These are phyloP conservation scores for Penicillium paneum DNA, from an alignment of 2,329 filamentous ascomycete genomes.

Conservation along the genomic window DNA sequence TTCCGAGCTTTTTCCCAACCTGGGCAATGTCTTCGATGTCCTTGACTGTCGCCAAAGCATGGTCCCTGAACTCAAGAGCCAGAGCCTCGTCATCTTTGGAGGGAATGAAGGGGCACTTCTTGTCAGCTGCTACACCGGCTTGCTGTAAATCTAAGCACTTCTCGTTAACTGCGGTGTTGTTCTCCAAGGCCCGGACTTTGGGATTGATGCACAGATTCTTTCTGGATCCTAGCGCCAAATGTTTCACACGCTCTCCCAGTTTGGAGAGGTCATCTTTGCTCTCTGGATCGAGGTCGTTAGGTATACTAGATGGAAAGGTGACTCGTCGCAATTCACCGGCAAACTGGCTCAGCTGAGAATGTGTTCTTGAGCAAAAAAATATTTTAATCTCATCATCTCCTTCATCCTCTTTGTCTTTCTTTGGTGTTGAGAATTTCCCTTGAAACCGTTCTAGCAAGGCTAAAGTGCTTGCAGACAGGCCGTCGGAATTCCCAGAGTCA, in stretches of 20 bases:
- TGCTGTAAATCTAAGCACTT: slow-evolving; percentile 87
- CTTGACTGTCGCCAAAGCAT: slow-evolving; percentile 75
- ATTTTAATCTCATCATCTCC: slow-evolving; percentile 69
- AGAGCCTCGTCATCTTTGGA: slow-evolving; percentile 70
- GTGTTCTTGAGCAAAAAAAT: slow-evolving; percentile 88
- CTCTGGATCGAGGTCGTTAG: slow-evolving; percentile 37
- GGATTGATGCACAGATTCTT: slow-evolving; percentile 90
- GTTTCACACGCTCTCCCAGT: slow-evolving; percentile 65
- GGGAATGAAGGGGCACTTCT: slow-evolving; percentile 73
- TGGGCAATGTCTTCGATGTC: slow-evolving; percentile 89
- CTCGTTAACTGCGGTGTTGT: slow-evolving; percentile 83
- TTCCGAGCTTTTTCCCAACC: slow-evolving; percentile 71
- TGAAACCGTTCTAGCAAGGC: slow-evolving; percentile 68
- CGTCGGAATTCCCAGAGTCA: slow-evolving; percentile 37
- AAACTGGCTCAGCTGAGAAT: slow-evolving; percentile 88
- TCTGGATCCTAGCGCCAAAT: slow-evolving; percentile 78
- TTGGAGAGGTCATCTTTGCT: slow-evolving; percentile 21
- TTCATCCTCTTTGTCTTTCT: slow-evolving; percentile 47
- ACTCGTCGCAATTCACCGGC: slow-evolving; percentile 77
- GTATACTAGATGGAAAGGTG: slow-evolving; percentile 69
- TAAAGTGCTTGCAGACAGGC: slow-evolving; percentile 71
- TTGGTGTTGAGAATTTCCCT: slow-evolving; percentile 36
- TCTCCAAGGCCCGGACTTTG: slow-evolving; percentile 67
- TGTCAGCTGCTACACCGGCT: slow-evolving; percentile 57
- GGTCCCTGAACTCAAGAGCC: slow-evolving; percentile 79